These are phyloP conservation scores for Ogataea hybrid DNA, from an alignment of 1,139 yeast genomes.

Conservation along the genomic window DNA sequence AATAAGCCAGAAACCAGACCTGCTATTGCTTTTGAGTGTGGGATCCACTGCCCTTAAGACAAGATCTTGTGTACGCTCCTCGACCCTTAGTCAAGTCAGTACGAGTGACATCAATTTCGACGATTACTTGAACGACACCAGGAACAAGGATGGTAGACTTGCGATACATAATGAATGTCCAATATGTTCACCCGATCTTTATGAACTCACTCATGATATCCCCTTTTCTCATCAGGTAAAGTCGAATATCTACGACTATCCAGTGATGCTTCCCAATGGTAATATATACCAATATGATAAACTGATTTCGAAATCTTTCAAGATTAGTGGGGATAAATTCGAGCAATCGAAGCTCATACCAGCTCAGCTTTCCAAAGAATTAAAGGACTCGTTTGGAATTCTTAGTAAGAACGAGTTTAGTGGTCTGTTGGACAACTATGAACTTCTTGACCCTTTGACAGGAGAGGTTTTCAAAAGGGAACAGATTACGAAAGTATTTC, in stretches of 20 bases:
- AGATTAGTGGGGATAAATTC: not conserved
- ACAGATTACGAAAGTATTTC: conserved; percentile 67
- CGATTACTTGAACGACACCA: conserved; percentile 10
- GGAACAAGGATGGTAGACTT: not conserved
- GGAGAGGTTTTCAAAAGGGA: conserved; percentile 50
- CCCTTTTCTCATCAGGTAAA: conserved; percentile 82
- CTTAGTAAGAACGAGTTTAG: conserved; percentile 11
- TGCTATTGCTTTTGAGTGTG: conserved; percentile 66
- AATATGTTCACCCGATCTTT: conserved; percentile 73
- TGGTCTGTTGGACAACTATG: conserved; percentile 30
- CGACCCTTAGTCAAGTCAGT: not conserved
- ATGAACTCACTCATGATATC: conserved; percentile 50
- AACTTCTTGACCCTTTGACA: conserved; percentile 72
- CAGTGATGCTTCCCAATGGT: conserved; percentile 81
- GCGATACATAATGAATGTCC: conserved; percentile 58
- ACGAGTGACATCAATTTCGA: conserved; percentile 31
- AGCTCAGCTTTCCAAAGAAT: too few relatives aligned
- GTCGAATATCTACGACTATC: conserved; percentile 69
- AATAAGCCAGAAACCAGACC: conserved; percentile 61
- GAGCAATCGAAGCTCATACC: not conserved
- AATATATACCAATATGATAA: conserved; percentile 70
- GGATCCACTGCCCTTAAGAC: conserved; percentile 82
- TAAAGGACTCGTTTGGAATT: too few relatives aligned
- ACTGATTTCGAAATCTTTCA: conserved; percentile 34
- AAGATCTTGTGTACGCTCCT: conserved; percentile 37